Conservation (phyloP, 768 basidiomycete genomes). For the Xerocomellus dryophilus region DNA sequence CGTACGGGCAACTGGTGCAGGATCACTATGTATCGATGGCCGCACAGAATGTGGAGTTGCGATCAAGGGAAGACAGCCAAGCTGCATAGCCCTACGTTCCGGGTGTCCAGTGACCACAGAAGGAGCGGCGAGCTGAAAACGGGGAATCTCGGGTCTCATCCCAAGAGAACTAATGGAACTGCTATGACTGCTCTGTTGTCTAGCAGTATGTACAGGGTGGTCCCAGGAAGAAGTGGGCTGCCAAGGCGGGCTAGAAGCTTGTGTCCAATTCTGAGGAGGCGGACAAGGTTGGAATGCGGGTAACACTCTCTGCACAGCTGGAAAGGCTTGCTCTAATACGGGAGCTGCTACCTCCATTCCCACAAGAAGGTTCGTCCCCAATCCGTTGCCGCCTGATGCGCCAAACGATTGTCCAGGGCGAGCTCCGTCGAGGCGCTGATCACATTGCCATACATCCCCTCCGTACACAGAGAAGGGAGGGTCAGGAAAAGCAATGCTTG, state of each 20-base stretch:
- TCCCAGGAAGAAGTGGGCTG: constrained; percentile 3
- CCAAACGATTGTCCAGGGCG: not conserved
- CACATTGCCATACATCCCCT: not conserved
- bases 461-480: not conserved
- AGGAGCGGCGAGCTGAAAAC: not conserved
- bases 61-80: not conserved
- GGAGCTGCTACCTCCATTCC: constrained; percentile 1
- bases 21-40: not conserved
- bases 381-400: not conserved
- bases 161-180: not conserved
- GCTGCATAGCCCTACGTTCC: not conserved
- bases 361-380: not conserved
- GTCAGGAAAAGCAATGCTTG: not conserved
- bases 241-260: not conserved
- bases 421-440: not conserved
- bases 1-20: constrained; percentile 14
- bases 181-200: not conserved
- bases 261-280: not conserved
- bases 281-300: not conserved
- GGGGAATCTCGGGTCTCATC: not conserved
- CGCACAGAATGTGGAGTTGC: not conserved
- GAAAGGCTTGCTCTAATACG: constrained; percentile 1
- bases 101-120: not conserved
- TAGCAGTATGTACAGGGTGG: not conserved
- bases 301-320: not conserved